Conservation (phyloP, 768 basidiomycete species). For the Leccinum subgranulosum region DNA sequence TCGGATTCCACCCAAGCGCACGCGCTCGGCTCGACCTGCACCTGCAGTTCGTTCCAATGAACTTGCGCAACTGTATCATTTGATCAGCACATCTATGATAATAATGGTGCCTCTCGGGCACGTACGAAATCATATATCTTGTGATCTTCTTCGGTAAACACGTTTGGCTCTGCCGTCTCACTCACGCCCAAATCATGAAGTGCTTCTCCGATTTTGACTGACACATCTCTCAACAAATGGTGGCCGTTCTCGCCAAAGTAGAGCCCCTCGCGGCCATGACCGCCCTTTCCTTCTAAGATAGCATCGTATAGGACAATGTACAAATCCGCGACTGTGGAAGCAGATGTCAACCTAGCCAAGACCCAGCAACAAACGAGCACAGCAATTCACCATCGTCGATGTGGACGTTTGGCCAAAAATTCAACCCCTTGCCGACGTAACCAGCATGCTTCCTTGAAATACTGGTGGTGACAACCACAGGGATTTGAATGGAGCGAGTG, state of each 20-base stretch:
- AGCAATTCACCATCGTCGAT: constrained; percentile 39
- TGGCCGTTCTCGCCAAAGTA: constrained; percentile 57
- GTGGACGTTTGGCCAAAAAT: constrained; percentile 60
- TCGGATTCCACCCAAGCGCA: neutral
- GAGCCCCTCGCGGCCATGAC: constrained; percentile 41
- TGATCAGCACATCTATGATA: neutral
- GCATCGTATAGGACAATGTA: constrained; percentile 45
- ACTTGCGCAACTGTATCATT: constrained; percentile 9
- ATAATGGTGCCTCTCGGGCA: neutral
- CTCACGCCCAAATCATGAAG: constrained; percentile 17
- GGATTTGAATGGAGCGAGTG: constrained; percentile 54
- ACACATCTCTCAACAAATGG: constrained; percentile 43
- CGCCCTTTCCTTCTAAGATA: constrained; percentile 17
- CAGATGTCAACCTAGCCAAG: neutral
- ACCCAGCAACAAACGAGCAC: neutral
- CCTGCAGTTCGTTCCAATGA: constrained; percentile 23
- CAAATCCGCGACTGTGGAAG: constrained; percentile 32
- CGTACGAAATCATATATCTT: constrained; percentile 5
- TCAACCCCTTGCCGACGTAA: constrained; percentile 56
- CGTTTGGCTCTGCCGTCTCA: constrained; percentile 32
- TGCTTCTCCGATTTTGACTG: constrained; percentile 38
- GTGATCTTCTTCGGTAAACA: constrained; percentile 36
- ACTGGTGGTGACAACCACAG: constrained; percentile 41
- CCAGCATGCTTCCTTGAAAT: constrained; percentile 53
- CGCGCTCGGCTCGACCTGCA: constrained; percentile 18